Base-by-base conservation (phyloP, 2,329 filamentous ascomycete genomes). In the Aspergillus pseudoterreus region DNA sequence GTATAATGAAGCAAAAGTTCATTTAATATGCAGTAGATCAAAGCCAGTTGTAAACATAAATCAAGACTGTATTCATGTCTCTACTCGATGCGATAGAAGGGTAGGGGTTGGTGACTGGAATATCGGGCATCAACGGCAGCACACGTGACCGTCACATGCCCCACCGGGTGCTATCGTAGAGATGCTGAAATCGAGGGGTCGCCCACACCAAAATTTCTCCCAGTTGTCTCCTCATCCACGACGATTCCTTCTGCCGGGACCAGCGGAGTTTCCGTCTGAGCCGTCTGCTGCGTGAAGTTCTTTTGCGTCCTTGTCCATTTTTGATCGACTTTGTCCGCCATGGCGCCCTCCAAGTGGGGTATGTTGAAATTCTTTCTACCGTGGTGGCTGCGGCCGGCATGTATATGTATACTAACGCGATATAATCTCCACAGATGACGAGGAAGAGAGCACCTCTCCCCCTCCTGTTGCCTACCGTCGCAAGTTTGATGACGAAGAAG, bases 401-500 rank as follows among this genome's bases (percentile, higher is more conserved):
- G 15, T 6, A 30, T 44, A 58, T 32, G 15, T 6, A 35, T 44
- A 58, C 52, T 44, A 43, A 57, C 43, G 11, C 4, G 11, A 42
- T 35, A 45, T 49, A 10, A 35, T 51, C n/a, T 15, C 32, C 45
- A 39, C 46, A 65, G 70, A 71, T 53, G 73, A 75, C 21, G 71
- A 84, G 56, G 83, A 86, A 61, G 78, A 79, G 60, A 79, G 76
- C 59, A 75, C 75, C 19, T 71, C 76, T 15, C 68, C 72, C 49
- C 73, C 77, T 33, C 67, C 68, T 46, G 71, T 77, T 45, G 71
- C 77, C 42, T 71, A 75, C 50, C 77, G 82, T 58, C 75, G 82
- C 71, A 90, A 94, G 77, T 96, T 96, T 67, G 91, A 94, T 63
- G 92, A 97, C 63, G 92, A 97, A 71, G 92, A 96, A 73, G 87